These are phyloP conservation scores for Amaranthus hypochondriacus DNA, from an alignment of 148 eudicot species.

Conservation along the genomic window DNA sequence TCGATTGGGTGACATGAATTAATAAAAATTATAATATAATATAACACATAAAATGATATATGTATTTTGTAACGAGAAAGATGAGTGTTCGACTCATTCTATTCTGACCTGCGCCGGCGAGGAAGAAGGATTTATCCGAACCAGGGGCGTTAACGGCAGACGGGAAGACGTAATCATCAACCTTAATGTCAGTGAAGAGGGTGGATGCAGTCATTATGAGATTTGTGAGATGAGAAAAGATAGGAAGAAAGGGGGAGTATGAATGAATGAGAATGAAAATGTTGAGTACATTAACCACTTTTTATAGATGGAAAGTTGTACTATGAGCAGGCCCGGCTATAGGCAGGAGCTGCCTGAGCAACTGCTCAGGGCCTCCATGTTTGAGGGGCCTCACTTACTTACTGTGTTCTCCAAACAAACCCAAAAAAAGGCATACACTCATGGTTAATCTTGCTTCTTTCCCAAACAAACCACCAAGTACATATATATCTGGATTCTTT, in stretches of 20 bases:
- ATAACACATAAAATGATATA: not conserved
- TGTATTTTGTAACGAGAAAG: not conserved
- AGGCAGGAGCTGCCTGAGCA: too few relatives aligned
- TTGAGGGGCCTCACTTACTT: too few relatives aligned
- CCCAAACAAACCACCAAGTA: too few relatives aligned
- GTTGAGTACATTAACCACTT: too few relatives aligned
- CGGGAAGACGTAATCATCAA: constrained; percentile 58
- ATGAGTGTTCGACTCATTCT: not conserved
- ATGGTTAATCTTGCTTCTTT: too few relatives aligned
- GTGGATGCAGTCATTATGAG: constrained; percentile 23
- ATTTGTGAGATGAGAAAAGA: not conserved
- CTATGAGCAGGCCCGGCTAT: too few relatives aligned
- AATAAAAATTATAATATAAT: not conserved
- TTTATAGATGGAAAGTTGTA: too few relatives aligned
- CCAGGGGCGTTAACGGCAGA: constrained; percentile 58
- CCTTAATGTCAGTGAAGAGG: constrained; percentile 31
- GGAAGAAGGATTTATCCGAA: constrained; percentile 50
- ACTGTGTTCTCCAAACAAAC: too few relatives aligned
- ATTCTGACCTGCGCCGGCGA: constrained; percentile 66
- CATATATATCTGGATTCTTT: too few relatives aligned
- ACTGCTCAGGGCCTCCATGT: too few relatives aligned
- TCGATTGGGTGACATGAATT: not conserved
- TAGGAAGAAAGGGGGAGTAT: not conserved
- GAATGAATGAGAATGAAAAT: too few relatives aligned
- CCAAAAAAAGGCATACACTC: too few relatives aligned